Percentiles rank a stretch among this genome's conserved stretches.
These are phyloP conservation scores for Zostera marina DNA, from an alignment of 116 monocot genomes.

Conservation along the genomic window DNA sequence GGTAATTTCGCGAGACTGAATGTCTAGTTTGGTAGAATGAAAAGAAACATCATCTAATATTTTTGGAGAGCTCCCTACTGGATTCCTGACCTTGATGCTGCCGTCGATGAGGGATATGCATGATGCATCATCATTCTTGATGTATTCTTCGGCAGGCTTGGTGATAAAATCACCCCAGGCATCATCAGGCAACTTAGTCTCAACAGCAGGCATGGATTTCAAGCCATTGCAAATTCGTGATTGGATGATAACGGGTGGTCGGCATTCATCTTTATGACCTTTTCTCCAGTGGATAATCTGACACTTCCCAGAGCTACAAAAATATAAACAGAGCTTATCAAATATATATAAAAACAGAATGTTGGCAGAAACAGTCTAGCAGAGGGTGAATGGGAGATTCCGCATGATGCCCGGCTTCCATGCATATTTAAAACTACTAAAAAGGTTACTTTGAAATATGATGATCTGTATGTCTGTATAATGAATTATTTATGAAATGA, in stretches of 20 bases:
- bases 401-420: not conserved
- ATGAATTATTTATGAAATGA: too few species aligned
- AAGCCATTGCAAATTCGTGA: constrained; percentile 7
- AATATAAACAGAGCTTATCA: not conserved
- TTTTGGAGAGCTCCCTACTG: not conserved
- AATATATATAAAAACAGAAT: too few species aligned
- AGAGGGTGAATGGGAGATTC: not conserved
- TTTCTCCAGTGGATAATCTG: constrained; percentile 87
- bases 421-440: not conserved
- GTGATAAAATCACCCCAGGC: constrained; percentile 3
- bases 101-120: constrained; percentile 2
- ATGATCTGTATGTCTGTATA: not conserved
- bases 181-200: constrained; percentile 5
- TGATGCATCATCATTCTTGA: constrained; percentile 1
- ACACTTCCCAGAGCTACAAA: constrained; percentile 77
- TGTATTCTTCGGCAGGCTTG: not conserved
- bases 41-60: not conserved
- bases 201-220: constrained; percentile 5
- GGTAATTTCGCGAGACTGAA: constrained; percentile 6
- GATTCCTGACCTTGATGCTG: constrained; percentile 4
- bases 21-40: not conserved
- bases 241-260: constrained; percentile 13
- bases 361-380: too few species aligned
- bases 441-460: not conserved
- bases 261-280: constrained; percentile 81